Evolutionary conservation across 176 grass and related monocot species (phyloP), one percentile per base, ranked within the genome.

Genomic region (Avena atlantica): DNA sequence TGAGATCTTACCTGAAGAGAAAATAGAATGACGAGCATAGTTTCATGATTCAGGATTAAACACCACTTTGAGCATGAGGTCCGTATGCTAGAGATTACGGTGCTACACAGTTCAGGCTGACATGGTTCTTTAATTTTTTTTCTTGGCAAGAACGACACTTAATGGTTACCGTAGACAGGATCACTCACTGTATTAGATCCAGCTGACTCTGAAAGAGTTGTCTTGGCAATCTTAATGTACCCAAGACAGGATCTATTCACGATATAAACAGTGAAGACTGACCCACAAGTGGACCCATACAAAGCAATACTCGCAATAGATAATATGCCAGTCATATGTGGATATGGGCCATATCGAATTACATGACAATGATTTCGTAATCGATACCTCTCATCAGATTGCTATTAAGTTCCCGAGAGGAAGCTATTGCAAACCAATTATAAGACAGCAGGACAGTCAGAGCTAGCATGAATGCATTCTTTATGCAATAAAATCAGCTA

Each of bases 401-500:
- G 75, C 12, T 25, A 80, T 87, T 68, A 91, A 48, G 47, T 90
- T 83, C 67, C 76, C 79, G 48, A 57, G 77, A 68, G 25, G 83
- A 87, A 90, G 74, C 73, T 84, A 68, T 75, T 65, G 76, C 59
- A 84, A 87, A 80, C 60, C 49, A 91, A 80, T 74, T 68, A 68
- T 75, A 87, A 44, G 85, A 61, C 81, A 76, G 23, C 37, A 91
- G 25, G 81, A 44, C 76, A 85, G 60, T 81, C 76, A 87, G 69
- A 79, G 55, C 68, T 88, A 74, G 71, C 71, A 74, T 74, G 71
- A 74, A 74, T 86, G 78, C 74, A 76, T 81, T 69, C 81, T 52
- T 29, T 68, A 84, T 80, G 81, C 76, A 91, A 73, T 84, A 84
- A 88, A 80, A 84, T 80, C 76, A 68, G 81, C 75, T 84, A 87